Percentiles rank a stretch among this genome's conserved stretches.
Evolutionary conservation across 305 asterid genomes (phyloP).

Genomic region (Fraxinus latifolia): DNA sequence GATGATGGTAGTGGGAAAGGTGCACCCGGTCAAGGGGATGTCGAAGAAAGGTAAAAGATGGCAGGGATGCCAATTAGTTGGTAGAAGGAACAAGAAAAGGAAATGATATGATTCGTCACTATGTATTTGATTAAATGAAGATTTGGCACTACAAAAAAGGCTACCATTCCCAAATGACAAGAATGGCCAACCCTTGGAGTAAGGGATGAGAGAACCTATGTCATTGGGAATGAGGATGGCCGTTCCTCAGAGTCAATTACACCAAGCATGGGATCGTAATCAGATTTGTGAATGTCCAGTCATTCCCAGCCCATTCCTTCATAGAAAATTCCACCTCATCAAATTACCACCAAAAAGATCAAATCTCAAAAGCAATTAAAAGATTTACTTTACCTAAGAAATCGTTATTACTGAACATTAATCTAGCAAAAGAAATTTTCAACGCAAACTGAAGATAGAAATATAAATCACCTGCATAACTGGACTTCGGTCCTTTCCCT

Average conservation of each 20-base stretch:
- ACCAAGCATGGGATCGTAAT: too few relatives aligned
- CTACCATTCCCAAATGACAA: background rate
- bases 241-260: background rate
- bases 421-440: background rate
- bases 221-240: background rate
- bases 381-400: background rate
- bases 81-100: background rate
- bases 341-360: background rate
- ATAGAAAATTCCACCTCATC: background rate
- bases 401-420: background rate
- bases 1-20: background rate
- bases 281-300: too few relatives aligned
- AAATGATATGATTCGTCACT: background rate
- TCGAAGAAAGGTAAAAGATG: background rate
- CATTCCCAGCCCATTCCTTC: background rate
- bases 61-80: background rate
- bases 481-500: constrained; percentile 66
- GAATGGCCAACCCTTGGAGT: background rate
- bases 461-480: constrained; percentile 68
- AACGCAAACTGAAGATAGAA: background rate
- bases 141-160: background rate
- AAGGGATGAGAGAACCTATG: background rate
- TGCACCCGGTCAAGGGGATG: background rate
- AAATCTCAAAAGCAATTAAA: background rate
- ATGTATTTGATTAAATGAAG: background rate